A percentile compares a stretch with the other conserved stretches of the same genome.
These are phyloP conservation scores for Eucalyptus grandis DNA, from an alignment of 345 rosid species.

Conservation along the genomic window DNA sequence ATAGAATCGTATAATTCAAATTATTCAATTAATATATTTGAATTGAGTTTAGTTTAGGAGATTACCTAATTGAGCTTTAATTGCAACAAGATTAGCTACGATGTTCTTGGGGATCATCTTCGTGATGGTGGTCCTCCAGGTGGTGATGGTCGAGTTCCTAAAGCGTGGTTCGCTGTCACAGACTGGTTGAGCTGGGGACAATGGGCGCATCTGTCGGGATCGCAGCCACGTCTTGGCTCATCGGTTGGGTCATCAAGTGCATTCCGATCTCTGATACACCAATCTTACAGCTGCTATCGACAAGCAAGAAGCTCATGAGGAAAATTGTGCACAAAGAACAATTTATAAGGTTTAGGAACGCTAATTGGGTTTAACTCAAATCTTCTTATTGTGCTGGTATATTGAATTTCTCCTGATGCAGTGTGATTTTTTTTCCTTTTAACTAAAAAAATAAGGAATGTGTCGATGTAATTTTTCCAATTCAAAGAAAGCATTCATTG, in stretches of 20 bases:
- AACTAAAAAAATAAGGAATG: neutral
- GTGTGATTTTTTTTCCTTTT: too few species aligned
- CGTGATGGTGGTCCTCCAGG: slow-evolving; percentile 41
- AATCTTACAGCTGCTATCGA: slow-evolving; percentile 25
- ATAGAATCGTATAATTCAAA: too few species aligned
- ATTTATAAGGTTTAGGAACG: neutral
- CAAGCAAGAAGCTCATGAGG: neutral
- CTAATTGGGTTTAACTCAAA: neutral
- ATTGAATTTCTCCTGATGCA: too few species aligned
- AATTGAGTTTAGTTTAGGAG: too few species aligned
- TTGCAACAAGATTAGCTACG: neutral
- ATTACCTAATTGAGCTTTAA: too few species aligned
- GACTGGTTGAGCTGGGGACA: slow-evolving; percentile 50
- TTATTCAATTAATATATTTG: too few species aligned
- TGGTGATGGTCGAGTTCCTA: slow-evolving; percentile 59
- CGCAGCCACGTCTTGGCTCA: slow-evolving; percentile 61
- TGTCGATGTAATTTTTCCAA: neutral
- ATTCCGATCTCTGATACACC: slow-evolving; percentile 47
- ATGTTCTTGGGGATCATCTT: slow-evolving; percentile 41
- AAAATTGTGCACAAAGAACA: neutral
- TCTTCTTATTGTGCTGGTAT: neutral
- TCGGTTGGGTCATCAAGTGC: slow-evolving; percentile 50
- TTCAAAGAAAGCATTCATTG: neutral
- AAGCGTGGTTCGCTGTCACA: slow-evolving; percentile 52
- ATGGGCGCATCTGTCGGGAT: slow-evolving; percentile 39